Evolutionary conservation across 805 yeast genomes (phyloP), one percentile per base, ranked within the genome.

Genomic region (Candida loeiensis): DNA sequence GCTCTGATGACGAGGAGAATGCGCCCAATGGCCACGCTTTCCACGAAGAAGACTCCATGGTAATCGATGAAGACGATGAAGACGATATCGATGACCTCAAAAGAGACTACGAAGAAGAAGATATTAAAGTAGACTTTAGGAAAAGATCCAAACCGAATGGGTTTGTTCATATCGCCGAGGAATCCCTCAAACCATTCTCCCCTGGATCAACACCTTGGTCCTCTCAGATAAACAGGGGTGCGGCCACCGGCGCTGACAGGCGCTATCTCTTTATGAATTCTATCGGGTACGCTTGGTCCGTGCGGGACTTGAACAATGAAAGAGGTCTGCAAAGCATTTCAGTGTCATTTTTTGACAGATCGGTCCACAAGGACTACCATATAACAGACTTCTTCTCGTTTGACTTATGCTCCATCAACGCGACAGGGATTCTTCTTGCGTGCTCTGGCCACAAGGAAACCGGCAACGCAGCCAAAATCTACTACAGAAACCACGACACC

Each of bases 151-250:
- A 53, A 37, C 41, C 49, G 19, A 25, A 17, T 27, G 38, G 31
- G 18, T 35, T 36, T 9, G 14, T 28, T 8, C 25, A n/a, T n/a
- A 13, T 28, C 13, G 8, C 13, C 16, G 39, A 28, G 33, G 53
- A 50, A 2, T 66, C 63, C 6, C 52, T 79, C 20, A 67, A 63
- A 34, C 90, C 96, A 0, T 83, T 80, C 50, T 87, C 95, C 3
- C 85, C 87, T 1, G 98, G 98, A 1, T 77, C 84, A 5, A 91
- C 98, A 0, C 95, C 96, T 0, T 89, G 90, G 83, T 32, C 39
- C 20, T 49, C 50, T 34, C 48, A 32, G 40, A 42, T 48, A 16
- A 44, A 38, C 34, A 19, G 16, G 40, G 50, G 33, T 34, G 53
- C 24, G 8, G 33, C 27, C 26, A 52, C 64, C 2, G 47, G 40